Evolutionary conservation across 768 basidiomycete species (phyloP), one percentile per base, ranked within the genome.

Genomic region (Cystobasidiopsis lactophilus): DNA sequence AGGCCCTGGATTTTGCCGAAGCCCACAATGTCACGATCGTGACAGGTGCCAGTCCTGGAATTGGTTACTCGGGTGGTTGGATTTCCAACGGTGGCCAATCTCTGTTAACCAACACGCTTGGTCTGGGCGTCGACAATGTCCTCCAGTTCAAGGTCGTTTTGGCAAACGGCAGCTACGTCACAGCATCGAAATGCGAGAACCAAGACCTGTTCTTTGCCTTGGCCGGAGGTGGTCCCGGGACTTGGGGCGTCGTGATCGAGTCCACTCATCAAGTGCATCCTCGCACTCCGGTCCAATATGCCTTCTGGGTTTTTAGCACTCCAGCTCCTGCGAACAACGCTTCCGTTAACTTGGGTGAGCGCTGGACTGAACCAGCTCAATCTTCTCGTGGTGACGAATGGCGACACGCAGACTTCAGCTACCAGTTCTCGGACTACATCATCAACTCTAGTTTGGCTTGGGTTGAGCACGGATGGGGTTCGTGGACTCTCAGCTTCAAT

Each of bases 141-240:
- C 16, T 30, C 30, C 4, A 47, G 24, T 26, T 29, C 45, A 47
- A 47, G n/a, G 45, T 47, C 23, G 45, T 47, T 30, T 24, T 26
- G 9, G 21, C 45, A 23, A n/a, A 26, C 14, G 16, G 14, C 16
- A 13, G n/a, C 9, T 16, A 27, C 29, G 4, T 47, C 24, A 27
- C 24, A 24, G 45, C 45, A 26, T 26, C 45, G 9, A 13, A 26
- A 13, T 47, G 45, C 24, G 21, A 47, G 45, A 47, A 47, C 45
- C 23, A 47, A 26, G 45, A 47, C 29, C n/a, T 47, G 21, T 47
- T 47, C 45, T 47, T 47, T n/a, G 45, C 45, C 24, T 10, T 47
- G 5, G 45, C 45, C 9, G 45, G 45, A 23, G 45, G 45, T 18
- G 14, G 23, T 13, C 45, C 14, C 45, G 24, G 24, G 14, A 47